These are phyloP conservation scores for Fusarium verticillioides DNA, from an alignment of 2,329 filamentous ascomycete genomes.

Conservation along the genomic window DNA sequence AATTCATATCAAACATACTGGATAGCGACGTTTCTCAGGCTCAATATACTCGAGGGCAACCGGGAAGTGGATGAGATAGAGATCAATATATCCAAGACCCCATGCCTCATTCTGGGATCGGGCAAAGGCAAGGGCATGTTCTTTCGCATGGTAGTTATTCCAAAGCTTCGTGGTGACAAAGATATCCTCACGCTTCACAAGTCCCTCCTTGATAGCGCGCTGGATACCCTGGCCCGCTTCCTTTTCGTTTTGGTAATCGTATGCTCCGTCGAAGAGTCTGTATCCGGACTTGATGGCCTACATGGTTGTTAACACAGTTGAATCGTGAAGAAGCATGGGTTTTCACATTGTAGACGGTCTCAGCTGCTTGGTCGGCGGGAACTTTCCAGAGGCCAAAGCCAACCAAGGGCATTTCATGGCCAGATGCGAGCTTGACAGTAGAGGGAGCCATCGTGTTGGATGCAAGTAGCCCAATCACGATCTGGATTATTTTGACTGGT, in stretches of 20 bases:
- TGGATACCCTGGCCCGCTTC: conserved; percentile 73
- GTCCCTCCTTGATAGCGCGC: conserved; percentile 64
- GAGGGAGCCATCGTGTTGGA: conserved; percentile 31
- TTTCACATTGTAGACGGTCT: conserved; percentile 70
- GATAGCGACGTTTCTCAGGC: conserved; percentile 53
- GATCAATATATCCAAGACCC: conserved; percentile 86
- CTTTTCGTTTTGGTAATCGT: conserved; percentile 72
- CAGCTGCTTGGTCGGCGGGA: conserved; percentile 53
- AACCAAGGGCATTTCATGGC: conserved; percentile 52
- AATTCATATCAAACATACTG: conserved; percentile 37
- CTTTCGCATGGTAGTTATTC: conserved; percentile 86
- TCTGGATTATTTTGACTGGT: not conserved
- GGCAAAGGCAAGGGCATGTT: conserved; percentile 77
- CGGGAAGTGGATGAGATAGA: conserved; percentile 81
- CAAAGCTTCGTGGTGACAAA: conserved; percentile 92
- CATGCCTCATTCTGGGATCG: conserved; percentile 81
- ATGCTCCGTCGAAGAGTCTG: conserved; percentile 63
- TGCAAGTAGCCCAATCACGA: not conserved
- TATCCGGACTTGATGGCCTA: conserved; percentile 64
- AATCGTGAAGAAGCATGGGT: not conserved
- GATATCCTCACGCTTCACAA: conserved; percentile 78
- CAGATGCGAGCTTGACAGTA: conserved; percentile 41
- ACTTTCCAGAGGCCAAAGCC: conserved; percentile 79
- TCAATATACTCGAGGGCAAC: conserved; percentile 57
- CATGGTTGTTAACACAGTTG: not conserved